Base-by-base conservation (phyloP, 2,329 filamentous ascomycete species). In the Monilinia aucupariae region DNA sequence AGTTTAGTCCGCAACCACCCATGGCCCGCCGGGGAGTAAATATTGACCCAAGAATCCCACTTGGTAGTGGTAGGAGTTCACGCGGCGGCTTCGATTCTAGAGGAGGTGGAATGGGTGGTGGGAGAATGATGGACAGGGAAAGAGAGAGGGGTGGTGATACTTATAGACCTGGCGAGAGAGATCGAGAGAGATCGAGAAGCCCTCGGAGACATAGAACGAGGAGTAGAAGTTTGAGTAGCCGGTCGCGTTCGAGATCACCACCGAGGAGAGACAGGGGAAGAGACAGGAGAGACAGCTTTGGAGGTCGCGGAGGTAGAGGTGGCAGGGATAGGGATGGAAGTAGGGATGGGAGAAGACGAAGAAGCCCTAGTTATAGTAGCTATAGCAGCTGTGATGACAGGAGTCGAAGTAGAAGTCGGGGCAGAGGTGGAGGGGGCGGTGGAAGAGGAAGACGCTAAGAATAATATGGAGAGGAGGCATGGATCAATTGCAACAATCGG, bases 1-100 rank as follows among this genome's bases (percentile, higher is more conserved):
- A 91, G 70, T 90, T 96, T 71, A 92, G 90, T 8, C 86, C 85
- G 22, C 85, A 89, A 52, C 92, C 92, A 20, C 91, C 91, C 1
- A 83, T 83, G 6, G 85, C 88, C 59, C 83, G 87, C 58, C 83
- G 83, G 56, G 82, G 83, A 64, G 81, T 81, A 63, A 83, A 83
- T 67, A 82, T 85, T 69, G 79, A 85, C 72, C 79, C 85, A 64
- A 76, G 83, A 72, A 78, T 63, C 22, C 68, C 69, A 32, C 39
- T 58, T 37, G 68, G 67, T 10, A 27, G 47, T 9, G 25, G 52
- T 50, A 43, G 47, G 13, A 66, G 69, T 9, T 72, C 69, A 66
- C 68, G 61, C 32, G 59, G 65, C 13, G 68, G 69, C 27, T 49
- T 37, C 12, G 39, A 56, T 15, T 45, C 37, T n/a, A 53, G 59